These are phyloP conservation scores for Pleurotus giganteus DNA, from an alignment of 768 basidiomycete genomes.

Conservation along the genomic window DNA sequence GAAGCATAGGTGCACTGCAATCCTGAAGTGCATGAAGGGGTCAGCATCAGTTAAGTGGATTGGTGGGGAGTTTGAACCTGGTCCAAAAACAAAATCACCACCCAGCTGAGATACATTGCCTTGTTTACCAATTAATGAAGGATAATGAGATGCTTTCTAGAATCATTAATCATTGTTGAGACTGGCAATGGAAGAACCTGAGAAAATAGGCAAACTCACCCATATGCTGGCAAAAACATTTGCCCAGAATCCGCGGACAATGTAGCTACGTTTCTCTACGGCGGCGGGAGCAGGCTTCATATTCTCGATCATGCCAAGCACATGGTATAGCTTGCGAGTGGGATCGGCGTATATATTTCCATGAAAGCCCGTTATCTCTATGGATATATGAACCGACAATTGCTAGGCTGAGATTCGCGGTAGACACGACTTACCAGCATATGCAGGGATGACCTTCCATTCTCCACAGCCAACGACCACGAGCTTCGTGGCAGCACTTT, in stretches of 20 bases:
- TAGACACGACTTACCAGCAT: constrained; percentile 37
- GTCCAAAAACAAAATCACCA: constrained; percentile 62
- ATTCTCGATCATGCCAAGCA: constrained; percentile 60
- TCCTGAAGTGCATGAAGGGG: constrained; percentile 24
- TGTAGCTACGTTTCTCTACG: constrained; percentile 44
- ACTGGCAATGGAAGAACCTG: neutral
- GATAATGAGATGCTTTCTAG: constrained; percentile 17
- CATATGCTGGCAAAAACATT: constrained; percentile 41
- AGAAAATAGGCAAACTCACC: constrained; percentile 29
- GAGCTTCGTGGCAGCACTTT: constrained; percentile 36
- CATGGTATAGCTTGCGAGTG: constrained; percentile 51
- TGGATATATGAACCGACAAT: neutral
- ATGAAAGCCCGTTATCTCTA: constrained; percentile 44
- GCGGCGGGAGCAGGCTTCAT: constrained; percentile 43
- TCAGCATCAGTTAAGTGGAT: neutral
- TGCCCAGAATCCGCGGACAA: constrained; percentile 27
- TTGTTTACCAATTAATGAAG: constrained; percentile 52
- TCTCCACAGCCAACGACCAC: constrained; percentile 63
- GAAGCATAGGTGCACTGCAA: constrained; percentile 47
- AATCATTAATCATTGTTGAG: neutral
- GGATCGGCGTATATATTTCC: constrained; percentile 67
- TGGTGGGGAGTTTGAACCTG: constrained; percentile 36
- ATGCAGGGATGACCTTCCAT: constrained; percentile 46
- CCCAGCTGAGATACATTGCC: constrained; percentile 63
- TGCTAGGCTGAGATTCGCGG: neutral